phyloP scores from a whole-genome alignment of 75 land plant genomes.

The Picea sitchensis region DNA sequence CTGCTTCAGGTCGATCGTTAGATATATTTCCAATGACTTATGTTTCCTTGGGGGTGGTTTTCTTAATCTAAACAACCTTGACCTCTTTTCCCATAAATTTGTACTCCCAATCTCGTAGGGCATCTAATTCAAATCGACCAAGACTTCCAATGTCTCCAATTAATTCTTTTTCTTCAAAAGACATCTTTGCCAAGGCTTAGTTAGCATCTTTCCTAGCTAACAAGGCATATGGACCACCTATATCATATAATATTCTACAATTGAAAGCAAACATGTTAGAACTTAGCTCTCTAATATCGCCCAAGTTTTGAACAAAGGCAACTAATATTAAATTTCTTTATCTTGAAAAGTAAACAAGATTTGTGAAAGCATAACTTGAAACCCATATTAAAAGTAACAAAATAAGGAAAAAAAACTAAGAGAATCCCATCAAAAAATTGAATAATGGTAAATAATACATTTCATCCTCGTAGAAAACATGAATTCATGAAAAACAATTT shows the following conservation, averaged over 20 bases:
- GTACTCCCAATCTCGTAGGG: slow-evolving; percentile 88
- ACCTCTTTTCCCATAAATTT: slow-evolving; percentile 87
- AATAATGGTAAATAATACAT: too few relatives aligned
- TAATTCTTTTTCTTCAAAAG: slow-evolving; percentile 82
- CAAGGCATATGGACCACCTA: slow-evolving; percentile 86
- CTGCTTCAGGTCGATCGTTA: slow-evolving; percentile 16
- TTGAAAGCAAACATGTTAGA: not conserved
- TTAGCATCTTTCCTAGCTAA: slow-evolving; percentile 93
- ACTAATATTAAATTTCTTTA: too few relatives aligned
- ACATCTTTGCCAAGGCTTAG: slow-evolving; percentile 93
- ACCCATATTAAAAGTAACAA: too few relatives aligned
- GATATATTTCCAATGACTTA: not conserved
- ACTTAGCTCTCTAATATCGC: too few relatives aligned
- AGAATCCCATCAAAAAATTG: too few relatives aligned
- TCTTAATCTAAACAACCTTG: slow-evolving; percentile 72
- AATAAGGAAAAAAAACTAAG: too few relatives aligned
- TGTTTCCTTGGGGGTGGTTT: slow-evolving; percentile 15
- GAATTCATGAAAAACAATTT: too few relatives aligned
- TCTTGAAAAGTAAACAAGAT: too few relatives aligned
- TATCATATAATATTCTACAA: slow-evolving; percentile 86
- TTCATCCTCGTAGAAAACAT: too few relatives aligned
- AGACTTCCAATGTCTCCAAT: slow-evolving; percentile 79
- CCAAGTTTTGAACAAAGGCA: too few relatives aligned
- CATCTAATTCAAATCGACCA: slow-evolving; percentile 77
- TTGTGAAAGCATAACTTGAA: too few relatives aligned